Conservation (phyloP, 208 protist genomes). For the Entamoeba nuttalli region DNA sequence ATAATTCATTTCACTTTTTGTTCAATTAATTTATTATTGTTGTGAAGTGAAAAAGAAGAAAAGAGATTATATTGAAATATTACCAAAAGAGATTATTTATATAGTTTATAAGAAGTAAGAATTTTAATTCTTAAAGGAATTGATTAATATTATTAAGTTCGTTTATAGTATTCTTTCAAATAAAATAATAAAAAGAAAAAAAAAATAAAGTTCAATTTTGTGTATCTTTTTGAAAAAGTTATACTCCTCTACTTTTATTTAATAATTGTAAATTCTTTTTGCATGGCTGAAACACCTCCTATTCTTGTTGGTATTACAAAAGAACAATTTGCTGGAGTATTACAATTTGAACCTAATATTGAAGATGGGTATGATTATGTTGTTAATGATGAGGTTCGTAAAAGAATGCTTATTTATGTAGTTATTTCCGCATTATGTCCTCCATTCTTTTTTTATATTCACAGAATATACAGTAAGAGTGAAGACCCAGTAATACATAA, state of each 20-base stretch:
- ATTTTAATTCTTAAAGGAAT: too few relatives aligned
- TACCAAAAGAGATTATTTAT: too few relatives aligned
- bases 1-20: neutral
- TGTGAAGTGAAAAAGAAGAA: too few relatives aligned
- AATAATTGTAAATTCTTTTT: neutral
- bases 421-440: neutral
- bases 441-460: neutral
- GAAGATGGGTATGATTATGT: neutral
- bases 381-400: neutral
- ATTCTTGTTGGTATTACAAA: neutral
- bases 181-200: too few relatives aligned
- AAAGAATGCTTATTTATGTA: neutral
- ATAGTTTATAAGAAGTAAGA: too few relatives aligned
- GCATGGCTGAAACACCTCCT: neutral
- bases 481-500: neutral
- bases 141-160: too few relatives aligned
- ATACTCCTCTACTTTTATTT: too few relatives aligned
- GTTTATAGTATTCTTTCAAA: too few relatives aligned
- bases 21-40: too few relatives aligned
- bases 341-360: neutral
- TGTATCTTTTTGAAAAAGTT: too few relatives aligned
- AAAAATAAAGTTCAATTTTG: too few relatives aligned
- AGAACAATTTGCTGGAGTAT: neutral
- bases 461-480: neutral
- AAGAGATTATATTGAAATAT: too few relatives aligned